phyloP scores from a whole-genome alignment of 1,139 yeast genomes.

The Geotrichum restrictum region DNA sequence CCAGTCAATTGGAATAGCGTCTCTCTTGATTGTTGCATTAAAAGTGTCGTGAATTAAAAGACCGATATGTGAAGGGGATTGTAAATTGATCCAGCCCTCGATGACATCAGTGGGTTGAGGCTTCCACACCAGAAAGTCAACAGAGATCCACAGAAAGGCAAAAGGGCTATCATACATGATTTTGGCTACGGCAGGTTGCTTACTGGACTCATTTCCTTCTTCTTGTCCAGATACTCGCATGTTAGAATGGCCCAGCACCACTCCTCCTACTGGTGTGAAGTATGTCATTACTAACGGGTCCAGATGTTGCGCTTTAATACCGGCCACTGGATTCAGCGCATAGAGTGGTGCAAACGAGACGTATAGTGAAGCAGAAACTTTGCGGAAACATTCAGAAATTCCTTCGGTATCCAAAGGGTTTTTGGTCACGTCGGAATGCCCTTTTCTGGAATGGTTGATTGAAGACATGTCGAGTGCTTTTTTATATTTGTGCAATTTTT shows the following conservation, averaged over 20 bases:
- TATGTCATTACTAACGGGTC: constrained; percentile 87
- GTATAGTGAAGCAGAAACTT: constrained; percentile 61
- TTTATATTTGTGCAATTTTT: too few relatives aligned
- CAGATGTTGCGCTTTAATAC: constrained; percentile 79
- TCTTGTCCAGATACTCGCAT: constrained; percentile 46
- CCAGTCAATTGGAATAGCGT: constrained; percentile 81
- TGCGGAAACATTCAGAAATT: constrained; percentile 58
- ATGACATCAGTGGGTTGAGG: constrained; percentile 79
- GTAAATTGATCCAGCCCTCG: constrained; percentile 86
- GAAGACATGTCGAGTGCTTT: background rate
- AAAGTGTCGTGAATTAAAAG: constrained; percentile 86
- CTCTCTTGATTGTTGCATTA: constrained; percentile 86
- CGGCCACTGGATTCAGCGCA: constrained; percentile 63
- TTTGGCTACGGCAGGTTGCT: constrained; percentile 51
- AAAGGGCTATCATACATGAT: constrained; percentile 82
- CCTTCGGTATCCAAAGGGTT: constrained; percentile 39
- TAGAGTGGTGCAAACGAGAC: constrained; percentile 84
- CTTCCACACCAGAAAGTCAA: constrained; percentile 83
- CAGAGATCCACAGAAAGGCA: constrained; percentile 79
- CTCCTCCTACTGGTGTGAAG: constrained; percentile 69
- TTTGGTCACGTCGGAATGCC: background rate
- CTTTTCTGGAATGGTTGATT: background rate
- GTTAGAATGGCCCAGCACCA: constrained; percentile 73
- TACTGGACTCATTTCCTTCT: constrained; percentile 30
- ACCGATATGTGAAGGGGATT: constrained; percentile 93